phyloP scores from a whole-genome alignment of 2,329 filamentous ascomycete genomes.

The Paecilomyces formosus region DNA sequence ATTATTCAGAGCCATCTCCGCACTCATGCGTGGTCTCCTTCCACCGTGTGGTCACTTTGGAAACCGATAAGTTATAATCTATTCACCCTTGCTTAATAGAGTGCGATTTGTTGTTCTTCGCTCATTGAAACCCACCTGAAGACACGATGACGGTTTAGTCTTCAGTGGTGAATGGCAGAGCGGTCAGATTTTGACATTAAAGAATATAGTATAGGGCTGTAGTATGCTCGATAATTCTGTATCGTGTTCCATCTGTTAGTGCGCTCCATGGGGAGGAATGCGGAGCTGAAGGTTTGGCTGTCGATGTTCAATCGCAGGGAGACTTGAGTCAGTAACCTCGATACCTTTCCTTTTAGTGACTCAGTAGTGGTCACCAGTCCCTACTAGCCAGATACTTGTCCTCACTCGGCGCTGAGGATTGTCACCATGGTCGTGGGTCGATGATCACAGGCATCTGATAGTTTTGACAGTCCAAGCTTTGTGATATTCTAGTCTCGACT shows the following conservation, averaged over 20 bases:
- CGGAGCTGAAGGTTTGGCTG: neutral
- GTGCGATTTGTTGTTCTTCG: neutral
- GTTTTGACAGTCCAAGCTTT: neutral
- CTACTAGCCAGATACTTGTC: neutral
- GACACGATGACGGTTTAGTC: neutral
- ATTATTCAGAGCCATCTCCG: neutral
- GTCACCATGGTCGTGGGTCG: neutral
- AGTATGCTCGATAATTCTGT: neutral
- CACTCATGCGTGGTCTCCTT: neutral
- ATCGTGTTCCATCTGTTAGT: neutral
- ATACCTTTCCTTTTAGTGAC: neutral
- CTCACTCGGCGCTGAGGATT: neutral
- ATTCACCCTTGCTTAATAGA: neutral
- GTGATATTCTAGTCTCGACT: neutral
- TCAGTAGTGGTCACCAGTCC: neutral
- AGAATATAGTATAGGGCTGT: neutral
- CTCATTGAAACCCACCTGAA: neutral
- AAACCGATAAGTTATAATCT: neutral
- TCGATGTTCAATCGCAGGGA: neutral
- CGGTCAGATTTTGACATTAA: neutral
- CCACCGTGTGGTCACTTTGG: neutral
- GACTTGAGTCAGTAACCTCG: neutral
- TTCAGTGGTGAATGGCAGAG: neutral
- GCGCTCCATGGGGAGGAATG: neutral
- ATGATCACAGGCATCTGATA: neutral